Evolutionary conservation across 2,329 filamentous ascomycete species (phyloP).

Genomic region (Aspergillus proliferans): DNA sequence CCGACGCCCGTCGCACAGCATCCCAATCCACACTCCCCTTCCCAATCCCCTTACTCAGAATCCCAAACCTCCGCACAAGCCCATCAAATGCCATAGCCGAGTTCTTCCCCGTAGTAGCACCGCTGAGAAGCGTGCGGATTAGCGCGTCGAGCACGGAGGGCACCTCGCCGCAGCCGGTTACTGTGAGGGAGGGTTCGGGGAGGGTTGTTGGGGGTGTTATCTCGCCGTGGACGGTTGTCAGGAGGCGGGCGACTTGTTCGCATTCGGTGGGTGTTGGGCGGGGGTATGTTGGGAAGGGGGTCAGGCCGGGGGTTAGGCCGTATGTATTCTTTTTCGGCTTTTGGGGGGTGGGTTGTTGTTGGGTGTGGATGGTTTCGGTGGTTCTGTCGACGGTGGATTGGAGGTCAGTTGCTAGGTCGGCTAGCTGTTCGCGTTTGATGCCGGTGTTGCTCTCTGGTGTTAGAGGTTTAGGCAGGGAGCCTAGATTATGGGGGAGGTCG

Average conservation of each 20-base stretch:
- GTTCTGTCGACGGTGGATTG: constrained; percentile 16
- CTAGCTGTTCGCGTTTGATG: constrained; percentile 5
- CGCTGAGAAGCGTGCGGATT: constrained; percentile 56
- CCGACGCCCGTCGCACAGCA: constrained; percentile 54
- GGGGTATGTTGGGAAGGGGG: constrained; percentile 61
- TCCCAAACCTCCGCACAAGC: constrained; percentile 59
- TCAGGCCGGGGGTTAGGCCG: constrained; percentile 48
- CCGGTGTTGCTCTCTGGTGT: constrained; percentile 3
- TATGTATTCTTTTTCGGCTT: constrained; percentile 35
- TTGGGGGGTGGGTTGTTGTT: background rate
- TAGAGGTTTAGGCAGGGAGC: constrained; percentile 15
- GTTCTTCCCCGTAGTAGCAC: constrained; percentile 54
- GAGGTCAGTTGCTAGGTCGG: constrained; percentile 5
- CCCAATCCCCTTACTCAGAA: constrained; percentile 56
- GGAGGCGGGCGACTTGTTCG: constrained; percentile 59
- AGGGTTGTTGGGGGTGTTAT: constrained; percentile 60
- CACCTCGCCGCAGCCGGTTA: constrained; percentile 65
- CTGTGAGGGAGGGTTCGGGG: constrained; percentile 61
- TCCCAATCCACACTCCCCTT: constrained; percentile 72
- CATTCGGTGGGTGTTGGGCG: constrained; percentile 64
- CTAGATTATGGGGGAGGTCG: constrained; percentile 54
- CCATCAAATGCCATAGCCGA: constrained; percentile 62
- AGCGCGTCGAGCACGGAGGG: constrained; percentile 60
- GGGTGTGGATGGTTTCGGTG: constrained; percentile 8
- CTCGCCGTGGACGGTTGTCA: constrained; percentile 61